Evolutionary conservation across 2,329 filamentous ascomycete genomes (phyloP).

Genomic region (Thelonectria rubi): DNA sequence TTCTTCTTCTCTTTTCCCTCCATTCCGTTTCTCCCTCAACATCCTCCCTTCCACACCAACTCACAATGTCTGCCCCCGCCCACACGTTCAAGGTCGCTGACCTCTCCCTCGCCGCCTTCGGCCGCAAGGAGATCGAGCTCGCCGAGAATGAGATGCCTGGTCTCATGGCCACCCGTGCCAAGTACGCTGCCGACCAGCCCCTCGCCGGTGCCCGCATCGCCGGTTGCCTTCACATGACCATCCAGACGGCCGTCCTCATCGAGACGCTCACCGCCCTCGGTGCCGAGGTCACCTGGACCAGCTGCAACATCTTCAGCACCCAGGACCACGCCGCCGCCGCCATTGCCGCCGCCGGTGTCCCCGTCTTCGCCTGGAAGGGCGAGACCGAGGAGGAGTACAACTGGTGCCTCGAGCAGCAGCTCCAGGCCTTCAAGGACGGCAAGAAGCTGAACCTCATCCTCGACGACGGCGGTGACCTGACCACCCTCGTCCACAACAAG

Average conservation of each 20-base stretch:
- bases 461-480: conserved; percentile 97
- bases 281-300: conserved; percentile 98
- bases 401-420: conserved; percentile 99
- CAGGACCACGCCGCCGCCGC: conserved; percentile 98
- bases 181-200: conserved; percentile 94
- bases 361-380: conserved; percentile 81
- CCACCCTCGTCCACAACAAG: conserved; percentile 94
- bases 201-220: conserved; percentile 95
- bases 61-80: conserved; percentile 79
- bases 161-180: conserved; percentile 92
- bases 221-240: conserved; percentile 99
- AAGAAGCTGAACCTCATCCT: conserved; percentile 98
- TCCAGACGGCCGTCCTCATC: conserved; percentile 99
- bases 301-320: conserved; percentile 99
- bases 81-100: conserved; percentile 98
- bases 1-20: conserved; percentile 36
- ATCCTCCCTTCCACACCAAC: conserved; percentile 38
- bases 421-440: conserved; percentile 94
- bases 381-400: conserved; percentile 99
- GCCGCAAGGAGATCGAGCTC: conserved; percentile 98
- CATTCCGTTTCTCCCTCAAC: conserved; percentile 31
- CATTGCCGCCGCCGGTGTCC: conserved; percentile 91
- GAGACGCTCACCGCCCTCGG: conserved; percentile 95
- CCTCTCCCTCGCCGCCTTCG: conserved; percentile 96
- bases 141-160: conserved; percentile 97